These are phyloP conservation scores for Nicotiana tomentosiformis DNA, from an alignment of 257 asterid species.

Conservation along the genomic window DNA sequence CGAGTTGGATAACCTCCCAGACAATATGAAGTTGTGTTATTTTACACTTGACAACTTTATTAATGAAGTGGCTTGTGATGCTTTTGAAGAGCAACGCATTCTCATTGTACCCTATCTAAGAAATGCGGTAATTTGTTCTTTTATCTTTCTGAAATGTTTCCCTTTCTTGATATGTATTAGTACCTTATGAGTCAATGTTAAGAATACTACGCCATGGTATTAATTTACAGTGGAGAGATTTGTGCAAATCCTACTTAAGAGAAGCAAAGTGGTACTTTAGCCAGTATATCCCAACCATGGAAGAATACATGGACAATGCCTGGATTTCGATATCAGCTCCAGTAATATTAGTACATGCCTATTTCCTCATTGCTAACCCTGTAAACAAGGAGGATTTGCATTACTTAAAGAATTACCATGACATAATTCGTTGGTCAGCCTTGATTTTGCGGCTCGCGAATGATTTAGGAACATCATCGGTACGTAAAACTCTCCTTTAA, in stretches of 20 bases:
- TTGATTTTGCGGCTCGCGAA: constrained; percentile 36
- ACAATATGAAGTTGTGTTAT: constrained; percentile 1
- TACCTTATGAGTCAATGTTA: background rate
- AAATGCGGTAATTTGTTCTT: background rate
- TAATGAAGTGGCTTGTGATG: constrained; percentile 2
- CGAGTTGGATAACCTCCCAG: constrained; percentile 5
- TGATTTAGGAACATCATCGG: constrained; percentile 53
- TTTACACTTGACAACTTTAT: background rate
- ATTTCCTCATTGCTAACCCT: constrained; percentile 29
- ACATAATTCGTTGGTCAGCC: constrained; percentile 26
- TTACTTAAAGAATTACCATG: constrained; percentile 19
- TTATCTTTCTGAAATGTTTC: background rate
- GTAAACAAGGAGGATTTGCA: constrained; percentile 20
- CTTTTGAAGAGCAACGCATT: background rate
- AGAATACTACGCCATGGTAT: background rate
- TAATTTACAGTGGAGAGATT: constrained; percentile 28
- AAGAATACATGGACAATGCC: constrained; percentile 35
- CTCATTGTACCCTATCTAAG: background rate
- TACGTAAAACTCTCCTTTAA: background rate
- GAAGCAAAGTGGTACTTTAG: constrained; percentile 38
- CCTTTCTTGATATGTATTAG: background rate
- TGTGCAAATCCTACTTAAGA: constrained; percentile 15
- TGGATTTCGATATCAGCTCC: constrained; percentile 39
- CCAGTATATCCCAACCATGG: constrained; percentile 27
- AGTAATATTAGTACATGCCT: constrained; percentile 26